phyloP scores from a whole-genome alignment of 2,329 filamentous ascomycete species.

The Phaeosphaeria sp. region DNA sequence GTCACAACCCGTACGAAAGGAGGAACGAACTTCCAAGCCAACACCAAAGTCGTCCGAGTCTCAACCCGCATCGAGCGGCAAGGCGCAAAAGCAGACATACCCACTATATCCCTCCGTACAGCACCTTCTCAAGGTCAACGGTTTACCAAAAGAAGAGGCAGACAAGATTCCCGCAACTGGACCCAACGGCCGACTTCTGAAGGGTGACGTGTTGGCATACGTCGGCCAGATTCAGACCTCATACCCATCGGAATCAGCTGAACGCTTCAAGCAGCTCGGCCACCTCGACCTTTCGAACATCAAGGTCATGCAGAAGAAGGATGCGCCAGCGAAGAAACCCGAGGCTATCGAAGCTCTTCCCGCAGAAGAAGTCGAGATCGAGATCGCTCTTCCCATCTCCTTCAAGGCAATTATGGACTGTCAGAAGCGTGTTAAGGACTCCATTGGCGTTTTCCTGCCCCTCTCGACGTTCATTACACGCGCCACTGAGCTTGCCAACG shows the following conservation, averaged over 20 bases:
- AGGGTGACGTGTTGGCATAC: slow-evolving; percentile 93
- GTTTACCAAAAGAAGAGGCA: slow-evolving; percentile 76
- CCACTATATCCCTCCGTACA: slow-evolving; percentile 84
- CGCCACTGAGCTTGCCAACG: slow-evolving; percentile 86
- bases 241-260: slow-evolving; percentile 74
- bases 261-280: slow-evolving; percentile 74
- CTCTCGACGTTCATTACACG: slow-evolving; percentile 86
- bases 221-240: slow-evolving; percentile 77
- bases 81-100: slow-evolving; percentile 70
- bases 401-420: slow-evolving; percentile 79
- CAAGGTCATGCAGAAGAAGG: slow-evolving; percentile 69
- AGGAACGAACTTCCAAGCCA: slow-evolving; percentile 44
- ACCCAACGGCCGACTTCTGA: slow-evolving; percentile 85
- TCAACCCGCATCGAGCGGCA: slow-evolving; percentile 46
- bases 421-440: slow-evolving; percentile 79
- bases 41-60: slow-evolving; percentile 36
- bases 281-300: slow-evolving; percentile 96
- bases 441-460: slow-evolving; percentile 80
- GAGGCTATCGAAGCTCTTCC: slow-evolving; percentile 47
- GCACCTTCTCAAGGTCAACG: slow-evolving; percentile 80
- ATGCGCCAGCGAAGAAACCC: slow-evolving; percentile 55
- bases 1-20: slow-evolving; percentile 35
- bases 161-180: slow-evolving; percentile 86
- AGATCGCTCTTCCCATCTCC: slow-evolving; percentile 78
- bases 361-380: slow-evolving; percentile 57